These are phyloP conservation scores for Micractinium sp. DNA, from an alignment of 139 green algal species.

Conservation along the genomic window DNA sequence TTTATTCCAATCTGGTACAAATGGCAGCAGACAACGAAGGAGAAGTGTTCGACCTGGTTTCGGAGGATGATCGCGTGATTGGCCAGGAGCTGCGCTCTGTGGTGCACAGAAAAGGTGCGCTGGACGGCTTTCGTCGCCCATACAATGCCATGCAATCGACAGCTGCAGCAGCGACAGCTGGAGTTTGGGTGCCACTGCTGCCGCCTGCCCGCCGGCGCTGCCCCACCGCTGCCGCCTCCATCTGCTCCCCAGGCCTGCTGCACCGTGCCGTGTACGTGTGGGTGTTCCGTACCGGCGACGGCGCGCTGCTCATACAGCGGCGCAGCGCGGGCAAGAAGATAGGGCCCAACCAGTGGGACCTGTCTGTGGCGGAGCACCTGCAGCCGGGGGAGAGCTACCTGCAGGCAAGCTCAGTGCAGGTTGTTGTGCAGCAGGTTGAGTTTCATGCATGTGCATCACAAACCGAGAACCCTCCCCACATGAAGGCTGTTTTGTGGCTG, in stretches of 20 bases:
- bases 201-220: not conserved
- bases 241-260: constrained; percentile 54
- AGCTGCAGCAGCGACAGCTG: not conserved
- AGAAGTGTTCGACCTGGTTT: constrained; percentile 60
- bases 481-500: no score
- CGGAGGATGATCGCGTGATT: constrained; percentile 43
- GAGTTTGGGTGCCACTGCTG: not conserved
- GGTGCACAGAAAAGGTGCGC: constrained; percentile 39
- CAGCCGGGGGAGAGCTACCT: constrained; percentile 67
- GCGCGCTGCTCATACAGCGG: constrained; percentile 67
- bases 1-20: not conserved
- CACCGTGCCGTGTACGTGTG: constrained; percentile 71
- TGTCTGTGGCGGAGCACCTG: constrained; percentile 77
- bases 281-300: constrained; percentile 57
- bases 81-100: constrained; percentile 25
- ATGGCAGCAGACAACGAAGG: constrained; percentile 46
- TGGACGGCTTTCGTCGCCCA: no score
- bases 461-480: not conserved
- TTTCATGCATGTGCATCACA: not conserved
- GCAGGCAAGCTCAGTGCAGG: constrained; percentile 6
- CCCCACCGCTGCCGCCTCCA: no score
- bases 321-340: constrained; percentile 69
- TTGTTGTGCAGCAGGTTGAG: not conserved
- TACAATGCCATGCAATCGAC: not conserved
- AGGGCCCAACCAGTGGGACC: constrained; percentile 71